Conservation (phyloP, 257 asterid species). For the Craterostigma plantagineum region DNA sequence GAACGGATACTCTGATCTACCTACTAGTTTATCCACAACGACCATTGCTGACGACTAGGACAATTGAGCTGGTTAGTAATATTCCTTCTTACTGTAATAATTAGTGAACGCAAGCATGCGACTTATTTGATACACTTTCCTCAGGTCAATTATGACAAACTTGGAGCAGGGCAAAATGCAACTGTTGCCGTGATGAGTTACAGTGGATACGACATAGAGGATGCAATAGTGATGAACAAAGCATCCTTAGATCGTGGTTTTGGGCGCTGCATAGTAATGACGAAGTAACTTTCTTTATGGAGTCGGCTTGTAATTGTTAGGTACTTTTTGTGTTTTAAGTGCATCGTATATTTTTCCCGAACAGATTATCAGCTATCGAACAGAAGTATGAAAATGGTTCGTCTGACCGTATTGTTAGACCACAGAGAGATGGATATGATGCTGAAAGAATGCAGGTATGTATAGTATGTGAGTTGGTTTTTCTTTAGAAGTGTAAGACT, state of each 20-base stretch:
- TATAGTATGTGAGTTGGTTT: too few relatives aligned
- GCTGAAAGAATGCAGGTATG: constrained; percentile 61
- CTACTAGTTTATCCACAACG: constrained; percentile 95
- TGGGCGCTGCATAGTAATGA: constrained; percentile 92
- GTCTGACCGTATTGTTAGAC: constrained; percentile 50
- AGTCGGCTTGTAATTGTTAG: background rate
- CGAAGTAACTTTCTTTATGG: constrained; percentile 25
- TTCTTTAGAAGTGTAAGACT: background rate
- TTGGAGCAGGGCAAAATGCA: constrained; percentile 98
- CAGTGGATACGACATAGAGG: constrained; percentile 98
- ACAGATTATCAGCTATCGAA: constrained; percentile 40
- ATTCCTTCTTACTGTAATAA: too few relatives aligned
- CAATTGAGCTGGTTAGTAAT: constrained; percentile 95
- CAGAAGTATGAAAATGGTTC: constrained; percentile 44
- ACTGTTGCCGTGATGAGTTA: constrained; percentile 97
- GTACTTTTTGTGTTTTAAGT: background rate
- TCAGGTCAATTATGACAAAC: constrained; percentile 66
- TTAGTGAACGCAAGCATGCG: too few relatives aligned
- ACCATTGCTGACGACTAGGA: constrained; percentile 78
- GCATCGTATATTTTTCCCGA: constrained; percentile 10
- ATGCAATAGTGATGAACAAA: constrained; percentile 96
- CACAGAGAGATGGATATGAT: constrained; percentile 35
- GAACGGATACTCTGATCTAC: constrained; percentile 76
- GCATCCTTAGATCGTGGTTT: constrained; percentile 97
- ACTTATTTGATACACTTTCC: too few relatives aligned